Conservation (phyloP, 169 alveolate genomes). For the Cryptosporidium baileyi region DNA sequence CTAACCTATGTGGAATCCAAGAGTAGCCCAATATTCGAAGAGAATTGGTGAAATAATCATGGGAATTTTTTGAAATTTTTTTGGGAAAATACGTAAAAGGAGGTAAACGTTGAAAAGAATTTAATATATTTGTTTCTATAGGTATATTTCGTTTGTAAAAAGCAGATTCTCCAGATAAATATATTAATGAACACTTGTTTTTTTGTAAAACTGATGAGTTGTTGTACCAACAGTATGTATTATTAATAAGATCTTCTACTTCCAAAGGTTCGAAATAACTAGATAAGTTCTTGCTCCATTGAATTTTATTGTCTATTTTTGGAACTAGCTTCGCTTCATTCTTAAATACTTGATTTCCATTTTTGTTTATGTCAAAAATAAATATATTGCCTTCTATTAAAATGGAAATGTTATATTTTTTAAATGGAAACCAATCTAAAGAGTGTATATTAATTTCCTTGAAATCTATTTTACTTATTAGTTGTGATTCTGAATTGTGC, state of each 20-base stretch:
- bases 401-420: slow-evolving; percentile 13
- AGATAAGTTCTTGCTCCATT: neutral
- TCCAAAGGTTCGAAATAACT: neutral
- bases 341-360: no score
- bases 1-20: slow-evolving; percentile 46
- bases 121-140: no score
- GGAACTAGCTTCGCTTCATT: neutral
- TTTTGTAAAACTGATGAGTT: neutral
- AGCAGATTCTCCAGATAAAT: neutral
- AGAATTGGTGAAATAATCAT: no score
- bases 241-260: neutral
- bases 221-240: slow-evolving; percentile 48
- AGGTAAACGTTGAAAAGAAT: no score
- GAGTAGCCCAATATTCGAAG: slow-evolving; percentile 21
- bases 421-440: slow-evolving; percentile 52
- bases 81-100: no score
- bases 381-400: neutral
- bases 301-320: neutral
- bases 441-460: neutral
- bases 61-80: neutral
- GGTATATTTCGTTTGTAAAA: no score
- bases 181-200: neutral
- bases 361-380: neutral
- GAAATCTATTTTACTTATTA: neutral
- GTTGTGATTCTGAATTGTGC: neutral